Conservation (phyloP, 768 basidiomycete genomes). For the Amanita pseudoporphyria region DNA sequence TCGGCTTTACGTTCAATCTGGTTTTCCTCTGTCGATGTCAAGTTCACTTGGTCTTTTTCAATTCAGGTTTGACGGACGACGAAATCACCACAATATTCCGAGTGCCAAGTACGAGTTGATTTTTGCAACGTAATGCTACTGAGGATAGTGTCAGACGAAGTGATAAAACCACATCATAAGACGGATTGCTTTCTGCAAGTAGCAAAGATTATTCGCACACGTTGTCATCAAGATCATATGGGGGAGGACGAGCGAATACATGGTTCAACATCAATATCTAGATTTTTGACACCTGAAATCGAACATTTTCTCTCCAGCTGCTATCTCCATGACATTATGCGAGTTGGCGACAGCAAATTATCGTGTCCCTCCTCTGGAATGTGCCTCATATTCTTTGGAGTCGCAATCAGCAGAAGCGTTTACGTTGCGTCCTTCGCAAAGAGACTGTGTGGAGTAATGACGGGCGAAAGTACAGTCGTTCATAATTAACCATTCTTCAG, state of each 20-base stretch:
- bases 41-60: neutral
- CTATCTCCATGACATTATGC: conserved; percentile 71
- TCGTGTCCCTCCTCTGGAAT: conserved; percentile 61
- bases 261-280: conserved; percentile 25
- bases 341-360: conserved; percentile 69
- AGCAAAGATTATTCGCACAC: conserved; percentile 33
- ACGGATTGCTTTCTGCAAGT: conserved; percentile 59
- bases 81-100: conserved; percentile 1
- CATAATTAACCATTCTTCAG: conserved; percentile 22
- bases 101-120: neutral
- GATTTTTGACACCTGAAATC: neutral
- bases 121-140: neutral
- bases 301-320: conserved; percentile 30
- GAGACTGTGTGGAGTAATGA: conserved; percentile 25
- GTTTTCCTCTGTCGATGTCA: no score
- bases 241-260: conserved; percentile 51
- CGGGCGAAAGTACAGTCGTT: neutral
- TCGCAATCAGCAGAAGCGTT: conserved; percentile 31
- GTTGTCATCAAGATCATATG: conserved; percentile 49
- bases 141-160: neutral
- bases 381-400: conserved; percentile 27
- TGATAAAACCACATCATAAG: conserved; percentile 14
- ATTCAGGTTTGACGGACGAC: neutral
- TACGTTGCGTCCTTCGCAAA: conserved; percentile 31
- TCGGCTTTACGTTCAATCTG: neutral